Conservation (phyloP, 768 basidiomycete genomes). For the Floccularia luteovirens region DNA sequence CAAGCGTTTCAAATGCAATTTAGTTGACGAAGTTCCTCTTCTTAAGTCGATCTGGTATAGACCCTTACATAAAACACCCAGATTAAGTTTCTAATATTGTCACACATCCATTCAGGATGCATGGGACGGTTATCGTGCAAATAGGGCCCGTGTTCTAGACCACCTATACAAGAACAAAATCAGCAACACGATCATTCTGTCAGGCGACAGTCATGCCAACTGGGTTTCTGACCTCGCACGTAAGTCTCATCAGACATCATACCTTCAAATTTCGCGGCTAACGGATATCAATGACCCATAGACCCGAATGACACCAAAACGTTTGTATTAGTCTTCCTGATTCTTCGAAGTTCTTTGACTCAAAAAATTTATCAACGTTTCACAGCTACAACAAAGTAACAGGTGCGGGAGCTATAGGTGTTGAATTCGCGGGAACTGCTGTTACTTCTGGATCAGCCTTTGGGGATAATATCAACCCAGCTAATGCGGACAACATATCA, state of each 20-base stretch:
- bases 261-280: not conserved
- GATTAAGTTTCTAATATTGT: conserved; percentile 11
- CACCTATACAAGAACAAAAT: conserved; percentile 44
- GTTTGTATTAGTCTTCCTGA: conserved; percentile 15
- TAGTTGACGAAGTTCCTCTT: not conserved
- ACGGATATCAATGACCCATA: conserved; percentile 10
- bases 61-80: conserved; percentile 11
- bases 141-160: conserved; percentile 41
- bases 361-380: too few relatives aligned
- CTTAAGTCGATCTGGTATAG: conserved; percentile 12
- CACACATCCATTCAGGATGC: conserved; percentile 28
- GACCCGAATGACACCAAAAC: conserved; percentile 41
- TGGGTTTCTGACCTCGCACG: conserved; percentile 54
- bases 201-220: conserved; percentile 58
- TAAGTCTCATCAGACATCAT: conserved; percentile 15
- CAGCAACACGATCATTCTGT: conserved; percentile 45
- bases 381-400: conserved; percentile 38
- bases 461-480: conserved; percentile 29
- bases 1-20: not conserved
- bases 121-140: conserved; percentile 56
- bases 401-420: conserved; percentile 43
- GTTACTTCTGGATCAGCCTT: conserved; percentile 46
- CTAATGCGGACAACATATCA: conserved; percentile 29
- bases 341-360: not conserved
- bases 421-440: conserved; percentile 57